Evolutionary conservation across 225 moss, liverwort and hornwort genomes (phyloP), one percentile per base, ranked within the genome.

Genomic region (Bryoerythrophyllum caledonicum): DNA sequence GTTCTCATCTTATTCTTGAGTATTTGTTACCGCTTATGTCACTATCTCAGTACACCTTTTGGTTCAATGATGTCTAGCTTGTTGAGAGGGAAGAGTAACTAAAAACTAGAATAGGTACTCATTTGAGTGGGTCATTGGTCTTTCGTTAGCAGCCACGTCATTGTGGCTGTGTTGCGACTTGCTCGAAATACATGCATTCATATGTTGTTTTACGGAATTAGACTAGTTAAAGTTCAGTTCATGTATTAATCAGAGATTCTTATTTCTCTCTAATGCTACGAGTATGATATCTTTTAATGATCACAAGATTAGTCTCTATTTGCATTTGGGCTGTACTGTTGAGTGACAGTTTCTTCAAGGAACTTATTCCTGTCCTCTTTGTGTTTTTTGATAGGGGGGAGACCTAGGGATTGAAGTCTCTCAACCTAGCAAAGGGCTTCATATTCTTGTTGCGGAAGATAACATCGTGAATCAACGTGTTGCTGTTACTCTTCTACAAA

Each of bases 391-490:
- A 63, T 43, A 84, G 82, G 58, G 67, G 84, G 87, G 70, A 43
- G 52, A 35, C 21, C 15, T 35, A 44, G 38, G 17, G 19, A 25
- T 52, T 70, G 73, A 76, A 61, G 51, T 52, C 12, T 46, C 81
- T 55, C 76, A 78, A 70, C 73, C 78, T 34, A 78, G 84, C 49
- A 80, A 73, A 68, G 82, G 86, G 40, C 67, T 89, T 67, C 89
- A 85, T 63, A 89, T 89, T 71, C 84, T 89, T 48, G 82, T 89
- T 56, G 89, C 84, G 17, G 89, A 89, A 66, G 87, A 89, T 63
- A 89, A 87, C 68, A 89, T 89, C 70, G 89, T 89, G 63, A 87
- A 89, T 74, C 89, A 89, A 78, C 89, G 82, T 68, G 86, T 89
- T 73, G 84, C 87, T 73, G 82, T 89, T 26, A 84, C 80, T 46